Base-by-base conservation (phyloP, 805 yeast species). In the Candida ficus region DNA sequence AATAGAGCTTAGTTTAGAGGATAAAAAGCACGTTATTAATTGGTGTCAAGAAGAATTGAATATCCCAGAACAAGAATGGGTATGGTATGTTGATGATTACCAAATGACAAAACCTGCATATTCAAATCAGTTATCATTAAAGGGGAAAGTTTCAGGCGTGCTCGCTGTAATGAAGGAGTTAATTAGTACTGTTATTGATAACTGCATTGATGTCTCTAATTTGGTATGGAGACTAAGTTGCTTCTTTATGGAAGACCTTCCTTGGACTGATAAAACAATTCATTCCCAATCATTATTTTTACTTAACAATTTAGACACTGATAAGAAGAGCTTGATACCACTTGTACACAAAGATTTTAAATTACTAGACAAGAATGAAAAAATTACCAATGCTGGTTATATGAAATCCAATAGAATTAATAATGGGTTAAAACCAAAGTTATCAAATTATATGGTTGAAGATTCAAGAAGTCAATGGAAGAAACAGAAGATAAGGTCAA, bases 361-460 rank as follows among this genome's bases (percentile, higher is more conserved):
- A 14, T 27, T 18, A 3, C 27, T 54, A 4, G 36, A 35, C 13
- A 39, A 27, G 3, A 33, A 40, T 3, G 39, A 37, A n/a, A 49
- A 44, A 22, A 29, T 53, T 3, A 45, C 55, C 1, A 37, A 35
- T 14, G 56, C 58, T 2, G 58, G 58, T 5, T 50, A 49, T 37
- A 45, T 33, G 18, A 51, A 37, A 33, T n/a, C 47, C 3, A 32
- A 20, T 17, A 11, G 18, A 7, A 6, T 37, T 8, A 19, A 16
- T n/a, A 35, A 16, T 12, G 45, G 46, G 4, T 35, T 54, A 6
- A 42, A 34, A 13, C 53, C 58, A 7, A 33, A 37, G 33, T 31
- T 48, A 9, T 52, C 51, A 6, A 16, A 7, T 11, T 42, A 36
- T 23, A 30, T 30, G 2, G 20, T 17, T 6, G 45, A 39, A 17